Conservation (phyloP, 2,329 filamentous ascomycete genomes). For the Whalleya microplaca region DNA sequence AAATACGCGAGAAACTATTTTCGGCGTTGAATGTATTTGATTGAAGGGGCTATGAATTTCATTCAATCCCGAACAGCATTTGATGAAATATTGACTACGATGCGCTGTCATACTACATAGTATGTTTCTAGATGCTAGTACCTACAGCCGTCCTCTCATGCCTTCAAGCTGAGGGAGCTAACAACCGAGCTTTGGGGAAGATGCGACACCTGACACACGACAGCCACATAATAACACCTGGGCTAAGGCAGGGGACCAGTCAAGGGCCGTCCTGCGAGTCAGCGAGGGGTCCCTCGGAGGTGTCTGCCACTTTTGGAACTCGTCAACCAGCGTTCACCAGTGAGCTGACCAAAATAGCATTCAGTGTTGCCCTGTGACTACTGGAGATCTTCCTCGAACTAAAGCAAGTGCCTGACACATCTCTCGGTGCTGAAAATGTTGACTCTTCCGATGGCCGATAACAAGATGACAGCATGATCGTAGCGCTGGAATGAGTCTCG, state of each 20-base stretch:
- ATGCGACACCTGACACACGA: background rate
- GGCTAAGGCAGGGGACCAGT: background rate
- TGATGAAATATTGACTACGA: background rate
- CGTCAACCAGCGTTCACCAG: background rate
- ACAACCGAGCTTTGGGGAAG: background rate
- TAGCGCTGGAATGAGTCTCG: constrained; percentile 1
- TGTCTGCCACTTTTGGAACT: background rate
- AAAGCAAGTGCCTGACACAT: background rate
- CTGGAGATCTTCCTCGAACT: background rate
- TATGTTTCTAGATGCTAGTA: background rate
- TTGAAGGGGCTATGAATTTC: background rate
- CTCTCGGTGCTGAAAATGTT: background rate
- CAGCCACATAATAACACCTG: background rate
- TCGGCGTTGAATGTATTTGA: background rate
- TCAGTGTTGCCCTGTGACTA: background rate
- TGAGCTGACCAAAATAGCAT: background rate
- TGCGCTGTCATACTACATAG: background rate
- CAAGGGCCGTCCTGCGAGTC: background rate
- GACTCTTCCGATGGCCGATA: background rate
- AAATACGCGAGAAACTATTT: background rate
- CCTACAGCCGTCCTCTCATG: background rate
- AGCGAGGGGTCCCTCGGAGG: background rate
- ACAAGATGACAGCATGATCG: constrained; percentile 6
- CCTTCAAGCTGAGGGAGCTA: background rate
- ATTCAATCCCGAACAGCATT: background rate